Conservation (phyloP, 2,329 filamentous ascomycete genomes). For the Diaporthe citrichinensis region DNA sequence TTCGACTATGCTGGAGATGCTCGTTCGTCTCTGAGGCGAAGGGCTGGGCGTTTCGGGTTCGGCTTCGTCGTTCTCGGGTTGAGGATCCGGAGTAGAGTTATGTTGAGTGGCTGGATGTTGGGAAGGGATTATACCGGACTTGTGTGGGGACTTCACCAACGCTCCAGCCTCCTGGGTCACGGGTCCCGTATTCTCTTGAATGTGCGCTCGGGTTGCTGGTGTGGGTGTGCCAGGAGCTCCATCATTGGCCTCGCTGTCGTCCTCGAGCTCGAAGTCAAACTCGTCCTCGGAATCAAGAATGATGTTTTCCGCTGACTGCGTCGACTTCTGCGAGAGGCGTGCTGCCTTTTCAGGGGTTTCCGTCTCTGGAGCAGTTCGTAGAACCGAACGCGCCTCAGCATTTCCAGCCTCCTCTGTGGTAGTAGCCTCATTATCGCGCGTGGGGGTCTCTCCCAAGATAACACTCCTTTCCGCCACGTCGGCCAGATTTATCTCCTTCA, state of each 20-base stretch:
- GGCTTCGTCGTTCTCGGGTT: slow-evolving; percentile 33
- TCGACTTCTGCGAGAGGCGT: slow-evolving; percentile 13
- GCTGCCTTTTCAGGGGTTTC: not conserved
- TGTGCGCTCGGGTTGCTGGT: slow-evolving; percentile 40
- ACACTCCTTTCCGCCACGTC: slow-evolving; percentile 37
- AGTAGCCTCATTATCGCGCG: not conserved
- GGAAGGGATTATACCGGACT: not conserved
- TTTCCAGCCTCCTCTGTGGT: not conserved
- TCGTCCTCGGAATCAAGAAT: slow-evolving; percentile 68
- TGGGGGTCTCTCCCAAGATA: slow-evolving; percentile 36
- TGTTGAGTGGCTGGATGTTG: slow-evolving; percentile 3
- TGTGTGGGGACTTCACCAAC: not conserved
- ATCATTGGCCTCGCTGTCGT: slow-evolving; percentile 39
- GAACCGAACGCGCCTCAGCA: slow-evolving; percentile 19
- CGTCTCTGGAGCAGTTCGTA: not conserved
- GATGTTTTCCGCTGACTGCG: slow-evolving; percentile 48
- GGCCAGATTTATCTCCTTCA: slow-evolving; percentile 38
- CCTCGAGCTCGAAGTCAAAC: slow-evolving; percentile 50
- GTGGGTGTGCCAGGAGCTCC: slow-evolving; percentile 45
- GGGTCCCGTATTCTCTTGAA: not conserved
- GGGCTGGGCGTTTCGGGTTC: slow-evolving; percentile 40
- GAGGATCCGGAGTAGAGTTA: slow-evolving; percentile 27
- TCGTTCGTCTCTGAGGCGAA: slow-evolving; percentile 30
- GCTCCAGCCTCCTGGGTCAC: not conserved
- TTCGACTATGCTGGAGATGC: slow-evolving; percentile 36